Base-by-base conservation (phyloP, 306 rosid species). In the Cicer bijugum region DNA sequence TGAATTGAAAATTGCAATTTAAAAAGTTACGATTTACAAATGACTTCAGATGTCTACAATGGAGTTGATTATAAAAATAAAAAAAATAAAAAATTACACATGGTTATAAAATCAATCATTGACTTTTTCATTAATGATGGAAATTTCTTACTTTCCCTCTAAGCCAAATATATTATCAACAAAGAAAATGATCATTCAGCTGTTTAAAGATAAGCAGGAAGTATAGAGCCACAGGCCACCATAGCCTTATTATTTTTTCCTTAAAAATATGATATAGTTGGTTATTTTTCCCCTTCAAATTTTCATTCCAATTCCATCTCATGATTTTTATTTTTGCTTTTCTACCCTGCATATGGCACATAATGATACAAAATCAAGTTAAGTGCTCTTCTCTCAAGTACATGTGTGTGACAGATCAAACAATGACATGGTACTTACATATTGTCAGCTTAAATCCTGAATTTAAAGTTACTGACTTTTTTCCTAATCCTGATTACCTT, bases 401-500 rank as follows among this genome's bases (percentile, higher is more conserved):
- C 40, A 71, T 44, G 70, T 8, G 76, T 15, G 55, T 39, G 46
- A 73, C 45, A 79, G 40, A 57, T 63, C 69, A 47, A 71, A 64
- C 17, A 71, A 53, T 60, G 14, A 40, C 33, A 33, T 63, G 56
- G 70, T 57, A 60, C 38, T 42, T 60, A 39, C 37, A 67, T 43
- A 68, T 48, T 72, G 12, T 66, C 67, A 57, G 76, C 56, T 60
- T 51, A 74, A 60, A 68, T 14, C 75, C 61, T 46, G 28, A 59
- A 51, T 50, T 78, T 20, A 23, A 75, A 47, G 19, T 55, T 69
- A 75, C 43, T 42, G 8, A 14, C 39, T 17, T 12, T 52, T 78
- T 28, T 58, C 43, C 20, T 43, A 74, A 67, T 62, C 39, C 39
- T 9, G 43, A 60, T 87, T 87, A 94, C 98, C 97, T 94, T 82